A percentile compares a stretch with the other conserved stretches of the same genome.
Evolutionary conservation across 2,329 filamentous ascomycete genomes (phyloP).

Genomic region (Chaetomium sp.): DNA sequence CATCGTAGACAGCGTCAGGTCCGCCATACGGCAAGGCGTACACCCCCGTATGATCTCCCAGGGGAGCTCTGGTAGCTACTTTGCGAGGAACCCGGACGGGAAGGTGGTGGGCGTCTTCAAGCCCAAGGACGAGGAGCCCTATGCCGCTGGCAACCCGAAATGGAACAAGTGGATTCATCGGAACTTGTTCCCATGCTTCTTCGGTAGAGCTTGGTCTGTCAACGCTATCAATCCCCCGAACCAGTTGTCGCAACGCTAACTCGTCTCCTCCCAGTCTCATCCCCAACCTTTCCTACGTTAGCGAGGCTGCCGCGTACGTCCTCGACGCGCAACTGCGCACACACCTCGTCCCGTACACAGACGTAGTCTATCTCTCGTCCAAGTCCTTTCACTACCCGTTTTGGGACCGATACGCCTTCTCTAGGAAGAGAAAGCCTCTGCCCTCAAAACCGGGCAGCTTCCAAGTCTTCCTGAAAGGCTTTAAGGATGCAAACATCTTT

Average conservation of each 20-base stretch:
- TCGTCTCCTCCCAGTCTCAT: constrained; percentile 63
- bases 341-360: constrained; percentile 92
- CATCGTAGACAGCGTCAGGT: constrained; percentile 84
- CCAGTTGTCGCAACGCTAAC: constrained; percentile 22
- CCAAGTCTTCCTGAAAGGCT: constrained; percentile 95
- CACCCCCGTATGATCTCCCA: constrained; percentile 97
- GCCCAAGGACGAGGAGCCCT: constrained; percentile 98
- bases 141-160: constrained; percentile 94
- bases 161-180: constrained; percentile 99
- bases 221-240: not conserved
- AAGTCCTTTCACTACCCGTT: constrained; percentile 99
- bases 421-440: constrained; percentile 81
- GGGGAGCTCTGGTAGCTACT: constrained; percentile 97
- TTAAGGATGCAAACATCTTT: constrained; percentile 95
- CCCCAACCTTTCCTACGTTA: constrained; percentile 96
- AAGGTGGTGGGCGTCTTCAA: constrained; percentile 99
- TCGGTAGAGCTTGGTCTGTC: constrained; percentile 80
- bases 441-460: constrained; percentile 94
- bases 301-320: constrained; percentile 94
- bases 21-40: constrained; percentile 85
- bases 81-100: constrained; percentile 86
- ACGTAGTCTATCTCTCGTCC: constrained; percentile 89
- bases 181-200: constrained; percentile 96
- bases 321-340: constrained; percentile 88
- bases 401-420: constrained; percentile 88